Percentiles rank a stretch among this genome's conserved stretches.
These are phyloP conservation scores for Datisca glomerata DNA, from an alignment of 306 rosid genomes.

Conservation along the genomic window DNA sequence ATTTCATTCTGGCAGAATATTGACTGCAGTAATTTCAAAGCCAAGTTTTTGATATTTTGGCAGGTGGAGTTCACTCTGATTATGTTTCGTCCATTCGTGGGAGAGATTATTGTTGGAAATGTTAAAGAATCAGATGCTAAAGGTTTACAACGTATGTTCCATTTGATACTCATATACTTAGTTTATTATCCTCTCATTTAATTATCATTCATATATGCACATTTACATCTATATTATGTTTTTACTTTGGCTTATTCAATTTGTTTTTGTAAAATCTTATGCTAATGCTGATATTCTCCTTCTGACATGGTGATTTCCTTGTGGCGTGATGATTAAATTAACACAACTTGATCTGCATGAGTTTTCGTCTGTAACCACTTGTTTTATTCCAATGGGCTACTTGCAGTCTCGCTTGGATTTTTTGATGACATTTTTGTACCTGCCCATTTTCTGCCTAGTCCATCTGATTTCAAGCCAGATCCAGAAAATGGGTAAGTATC, in stretches of 20 bases:
- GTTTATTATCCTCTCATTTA: too few relatives aligned
- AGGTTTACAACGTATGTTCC: slow-evolving; percentile 28
- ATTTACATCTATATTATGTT: too few relatives aligned
- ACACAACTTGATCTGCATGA: too few relatives aligned
- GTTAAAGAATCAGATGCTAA: slow-evolving; percentile 41
- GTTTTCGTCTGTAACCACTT: background rate
- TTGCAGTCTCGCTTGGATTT: slow-evolving; percentile 77
- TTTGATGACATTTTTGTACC: slow-evolving; percentile 72
- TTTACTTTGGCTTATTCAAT: too few relatives aligned
- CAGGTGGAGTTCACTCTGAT: slow-evolving; percentile 61
- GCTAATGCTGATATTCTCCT: too few relatives aligned
- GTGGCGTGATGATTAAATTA: too few relatives aligned
- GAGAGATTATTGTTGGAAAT: slow-evolving; percentile 59
- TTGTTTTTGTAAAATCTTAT: too few relatives aligned
- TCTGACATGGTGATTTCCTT: too few relatives aligned
- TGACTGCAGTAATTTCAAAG: too few relatives aligned
- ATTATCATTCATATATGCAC: too few relatives aligned
- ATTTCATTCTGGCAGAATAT: too few relatives aligned
- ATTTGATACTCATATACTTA: too few relatives aligned
- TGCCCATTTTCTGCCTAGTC: slow-evolving; percentile 37
- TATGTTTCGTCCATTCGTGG: slow-evolving; percentile 64
- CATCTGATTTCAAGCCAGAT: slow-evolving; percentile 30
- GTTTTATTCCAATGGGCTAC: background rate
- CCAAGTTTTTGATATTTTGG: slow-evolving; percentile 6
- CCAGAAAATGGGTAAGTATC: slow-evolving; percentile 39